A percentile compares a stretch with the other conserved stretches of the same genome.
phyloP scores from a whole-genome alignment of 2,329 filamentous ascomycete genomes.

The Paramyrothecium sp. region DNA sequence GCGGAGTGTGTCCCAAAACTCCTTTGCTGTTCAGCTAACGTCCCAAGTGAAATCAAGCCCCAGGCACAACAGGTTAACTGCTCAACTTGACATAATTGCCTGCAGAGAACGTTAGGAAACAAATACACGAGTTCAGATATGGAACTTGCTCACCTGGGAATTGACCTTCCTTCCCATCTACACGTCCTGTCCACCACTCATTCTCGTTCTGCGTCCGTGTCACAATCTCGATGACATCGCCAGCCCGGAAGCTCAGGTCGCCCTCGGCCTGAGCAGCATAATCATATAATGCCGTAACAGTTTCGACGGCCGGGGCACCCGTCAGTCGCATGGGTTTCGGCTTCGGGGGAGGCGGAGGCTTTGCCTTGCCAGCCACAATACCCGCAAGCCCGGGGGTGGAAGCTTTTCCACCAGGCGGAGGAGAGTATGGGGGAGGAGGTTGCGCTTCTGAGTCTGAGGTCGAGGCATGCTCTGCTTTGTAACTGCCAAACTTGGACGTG shows the following conservation, averaged over 20 bases:
- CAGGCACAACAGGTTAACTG: neutral
- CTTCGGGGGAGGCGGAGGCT: constrained; percentile 68
- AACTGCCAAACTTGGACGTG: constrained; percentile 21
- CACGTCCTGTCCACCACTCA: constrained; percentile 92
- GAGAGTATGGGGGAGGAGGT: constrained; percentile 72
- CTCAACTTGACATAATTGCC: constrained; percentile 51
- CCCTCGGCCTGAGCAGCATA: constrained; percentile 95
- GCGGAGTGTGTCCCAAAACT: too few species aligned
- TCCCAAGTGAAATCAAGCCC: neutral
- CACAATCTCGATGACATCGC: constrained; percentile 88
- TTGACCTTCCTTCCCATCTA: constrained; percentile 80
- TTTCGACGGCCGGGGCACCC: constrained; percentile 66
- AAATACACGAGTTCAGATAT: neutral
- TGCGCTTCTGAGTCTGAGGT: constrained; percentile 35
- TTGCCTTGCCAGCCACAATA: constrained; percentile 57
- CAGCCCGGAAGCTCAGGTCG: constrained; percentile 84
- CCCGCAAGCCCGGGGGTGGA: constrained; percentile 34
- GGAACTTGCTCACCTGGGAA: constrained; percentile 74
- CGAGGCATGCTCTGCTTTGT: constrained; percentile 11
- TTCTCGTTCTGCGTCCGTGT: constrained; percentile 84
- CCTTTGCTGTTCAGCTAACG: too few species aligned
- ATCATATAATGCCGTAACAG: constrained; percentile 88
- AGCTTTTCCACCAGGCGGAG: constrained; percentile 34
- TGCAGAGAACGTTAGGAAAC: constrained; percentile 19
- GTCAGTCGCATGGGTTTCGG: constrained; percentile 78